Base-by-base conservation (phyloP, 208 protist genomes). In the Wallacemonas rigidus region DNA sequence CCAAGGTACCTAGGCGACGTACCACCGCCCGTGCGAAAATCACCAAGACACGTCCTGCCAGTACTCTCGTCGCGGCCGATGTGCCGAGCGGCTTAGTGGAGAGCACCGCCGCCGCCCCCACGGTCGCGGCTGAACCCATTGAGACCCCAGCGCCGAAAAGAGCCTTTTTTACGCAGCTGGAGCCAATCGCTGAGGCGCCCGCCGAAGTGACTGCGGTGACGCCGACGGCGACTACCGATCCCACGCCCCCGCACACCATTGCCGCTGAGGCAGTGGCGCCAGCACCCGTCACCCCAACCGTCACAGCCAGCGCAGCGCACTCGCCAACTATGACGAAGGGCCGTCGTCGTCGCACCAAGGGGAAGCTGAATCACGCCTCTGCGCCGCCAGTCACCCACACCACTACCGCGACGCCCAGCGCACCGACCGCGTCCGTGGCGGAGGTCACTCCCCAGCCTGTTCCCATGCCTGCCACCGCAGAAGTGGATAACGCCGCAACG, bases 321-420 rank as follows among this genome's bases (percentile, higher is more conserved):
- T 26, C 50, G 41, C n/a, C 63, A 39, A 26, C 7, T 2, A 15
- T 5, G 40, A 17, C 35, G 38, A 56, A 54, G 71, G 69, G 72
- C 54, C 44, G 51, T 8, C 50, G 12, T 8, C 15, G 50, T 45
- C 58, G 11, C 63, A 15, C 50, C 35, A 69, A 77, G 63, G 55
- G 17, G 71, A 70, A 53, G 67, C 68, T 11, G 11, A 53, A 53
- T 9, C 0, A n/a, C 48, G 50, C 40, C 41, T 35, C 67, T 12
- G 9, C 7, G n/a, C 9, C n/a, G 4, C 67, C 73, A 65, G 48
- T 12, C 48, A 38, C 26, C 11, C n/a, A 6, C n/a, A 39, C 43
- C n/a, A 50, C 7, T 3, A 26, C 53, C 1, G 0, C 3, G 35
- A 50, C n/a, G 3, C 11, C 56, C 55, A 26, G 26, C 26, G 26